Evolutionary conservation across 2,329 filamentous ascomycete genomes (phyloP).

Genomic region (Arthrobotrys musiformis): DNA sequence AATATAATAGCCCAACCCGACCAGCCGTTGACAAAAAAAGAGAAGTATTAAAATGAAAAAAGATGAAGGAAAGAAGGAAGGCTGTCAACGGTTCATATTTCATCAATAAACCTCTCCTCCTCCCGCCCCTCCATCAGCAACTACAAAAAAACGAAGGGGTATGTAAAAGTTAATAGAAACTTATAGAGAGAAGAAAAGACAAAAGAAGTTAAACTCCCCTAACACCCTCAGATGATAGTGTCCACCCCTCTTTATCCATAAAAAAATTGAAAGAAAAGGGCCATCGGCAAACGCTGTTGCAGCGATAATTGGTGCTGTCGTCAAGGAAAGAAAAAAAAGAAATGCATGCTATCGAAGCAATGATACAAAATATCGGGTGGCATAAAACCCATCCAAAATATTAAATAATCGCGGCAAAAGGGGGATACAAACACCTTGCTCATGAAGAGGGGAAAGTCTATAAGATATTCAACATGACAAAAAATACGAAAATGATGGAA

Average conservation of each 20-base stretch:
- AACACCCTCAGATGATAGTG: slow-evolving; percentile 50
- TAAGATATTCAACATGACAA: slow-evolving; percentile 9
- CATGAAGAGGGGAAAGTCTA: slow-evolving; percentile 27
- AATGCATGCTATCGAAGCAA: slow-evolving; percentile 22
- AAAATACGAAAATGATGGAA: not conserved
- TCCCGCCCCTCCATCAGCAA: not conserved
- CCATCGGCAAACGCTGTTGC: slow-evolving; percentile 12
- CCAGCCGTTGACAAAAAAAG: too few species aligned
- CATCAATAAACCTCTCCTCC: not conserved
- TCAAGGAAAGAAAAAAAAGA: not conserved
- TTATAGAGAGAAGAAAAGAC: slow-evolving; percentile 20
- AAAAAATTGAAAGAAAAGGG: not conserved
- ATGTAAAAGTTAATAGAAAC: slow-evolving; percentile 1
- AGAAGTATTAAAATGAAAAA: too few species aligned
- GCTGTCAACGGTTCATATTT: too few species aligned
- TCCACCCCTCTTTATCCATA: not conserved
- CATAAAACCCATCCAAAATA: slow-evolving; percentile 1
- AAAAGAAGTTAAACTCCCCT: slow-evolving; percentile 34
- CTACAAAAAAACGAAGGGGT: not conserved
- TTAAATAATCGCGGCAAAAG: not conserved
- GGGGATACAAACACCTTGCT: slow-evolving; percentile 11
- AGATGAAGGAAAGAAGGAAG: too few species aligned
- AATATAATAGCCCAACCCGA: too few species aligned
- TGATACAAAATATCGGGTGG: not conserved
- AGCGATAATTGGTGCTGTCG: not conserved